Conservation (phyloP, 2,329 filamentous ascomycete genomes). For the Aspergillus quadrilineatus region DNA sequence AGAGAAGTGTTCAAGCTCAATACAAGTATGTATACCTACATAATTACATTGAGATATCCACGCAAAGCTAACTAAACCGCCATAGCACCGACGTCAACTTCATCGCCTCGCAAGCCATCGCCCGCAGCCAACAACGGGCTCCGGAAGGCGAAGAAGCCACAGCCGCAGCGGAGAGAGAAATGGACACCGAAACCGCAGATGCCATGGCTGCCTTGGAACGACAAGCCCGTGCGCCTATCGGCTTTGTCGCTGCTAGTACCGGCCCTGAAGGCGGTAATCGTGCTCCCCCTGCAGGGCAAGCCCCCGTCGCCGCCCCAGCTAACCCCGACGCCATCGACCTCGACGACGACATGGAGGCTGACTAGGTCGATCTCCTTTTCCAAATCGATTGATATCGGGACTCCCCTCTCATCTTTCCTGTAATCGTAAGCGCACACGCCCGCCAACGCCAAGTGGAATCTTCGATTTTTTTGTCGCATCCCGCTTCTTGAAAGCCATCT, state of each 20-base stretch:
- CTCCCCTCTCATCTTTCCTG: constrained; percentile 7
- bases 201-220: constrained; percentile 88
- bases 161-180: constrained; percentile 44
- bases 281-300: constrained; percentile 36
- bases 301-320: constrained; percentile 45
- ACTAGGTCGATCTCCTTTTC: constrained; percentile 19
- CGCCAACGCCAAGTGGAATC: neutral
- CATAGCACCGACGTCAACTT: constrained; percentile 89
- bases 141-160: constrained; percentile 31
- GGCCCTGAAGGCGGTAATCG: constrained; percentile 65
- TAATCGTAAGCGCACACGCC: neutral
- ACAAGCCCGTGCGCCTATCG: constrained; percentile 81
- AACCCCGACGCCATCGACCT: constrained; percentile 89
- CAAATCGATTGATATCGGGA: neutral
- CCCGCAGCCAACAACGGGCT: constrained; percentile 66
- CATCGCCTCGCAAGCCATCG: constrained; percentile 92
- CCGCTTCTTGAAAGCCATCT: neutral
- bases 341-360: constrained; percentile 56
- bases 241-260: constrained; percentile 85
- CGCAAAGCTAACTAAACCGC: constrained; percentile 33
- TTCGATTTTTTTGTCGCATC: constrained; percentile 1
- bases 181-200: constrained; percentile 58
- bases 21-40: constrained; percentile 66
- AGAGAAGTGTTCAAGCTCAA: constrained; percentile 93
- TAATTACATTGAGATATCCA: neutral